Base-by-base conservation (phyloP, 805 yeast species). In the Diddensiella santjacobensis region DNA sequence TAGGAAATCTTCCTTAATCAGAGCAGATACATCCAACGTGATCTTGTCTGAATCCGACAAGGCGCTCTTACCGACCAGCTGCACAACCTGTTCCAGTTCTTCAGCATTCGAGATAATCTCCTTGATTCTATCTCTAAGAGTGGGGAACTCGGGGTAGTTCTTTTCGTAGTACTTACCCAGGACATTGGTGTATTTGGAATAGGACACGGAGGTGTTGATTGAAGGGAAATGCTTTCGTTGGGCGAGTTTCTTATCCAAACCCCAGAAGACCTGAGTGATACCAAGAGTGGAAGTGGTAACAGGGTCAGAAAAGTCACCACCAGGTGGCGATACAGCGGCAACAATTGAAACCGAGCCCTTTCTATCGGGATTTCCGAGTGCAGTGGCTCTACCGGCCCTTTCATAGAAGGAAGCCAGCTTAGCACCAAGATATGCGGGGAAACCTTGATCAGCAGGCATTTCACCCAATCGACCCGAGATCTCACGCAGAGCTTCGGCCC, bases 401-500 rank as follows among this genome's bases (percentile, higher is more conserved):
- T 93, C 99, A 72, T 93, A 93, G 81, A 93, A 93, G 48, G 98
- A 91, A 49, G 99, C 98, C 63, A 93, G 80, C 69, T 93, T 93
- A 45, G 99, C 96, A 75, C 99, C 99, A 69, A 93, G 78, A 70
- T 93, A 93, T 45, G 99, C 99, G 53, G 99, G 99, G 93, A 90
- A 93, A 78, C 99, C 99, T 78, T 95, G 99, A 74, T 93, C 99
- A 54, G 99, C 99, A 68, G 99, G 99, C 99, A 93, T 93, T 78
- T 93, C 99, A 74, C 99, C 99, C 70, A 93, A 78, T 80, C 99
- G 95, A 80, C 99, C 99, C 45, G 98, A 90, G 69, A 93, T 85
- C 80, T 93, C 99, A 84, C 99, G 90, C 68, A 93, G 79, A 54
- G 99, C 99, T 77, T 93, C 99, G 40, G 99, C 99, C 99, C 99